A percentile compares a stretch with the other conserved stretches of the same genome.
These are phyloP conservation scores for Penicillium sp. DNA, from an alignment of 2,329 filamentous ascomycete genomes.

Conservation along the genomic window DNA sequence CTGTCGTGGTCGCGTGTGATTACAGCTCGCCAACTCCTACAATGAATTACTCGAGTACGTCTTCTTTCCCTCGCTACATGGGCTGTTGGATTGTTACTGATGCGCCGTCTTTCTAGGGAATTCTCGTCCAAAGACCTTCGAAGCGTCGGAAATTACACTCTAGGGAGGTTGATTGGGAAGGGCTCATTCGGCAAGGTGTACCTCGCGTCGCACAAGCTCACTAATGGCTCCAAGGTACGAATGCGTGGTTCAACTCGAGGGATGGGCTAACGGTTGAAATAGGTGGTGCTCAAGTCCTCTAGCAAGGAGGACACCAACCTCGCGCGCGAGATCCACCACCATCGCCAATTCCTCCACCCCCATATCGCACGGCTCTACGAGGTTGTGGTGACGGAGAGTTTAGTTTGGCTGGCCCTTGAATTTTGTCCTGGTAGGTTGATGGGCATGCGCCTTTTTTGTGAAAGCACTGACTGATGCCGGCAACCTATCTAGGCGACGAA, in stretches of 20 bases:
- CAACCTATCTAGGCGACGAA: constrained; percentile 69
- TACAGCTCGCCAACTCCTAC: constrained; percentile 92
- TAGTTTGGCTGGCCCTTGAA: constrained; percentile 96
- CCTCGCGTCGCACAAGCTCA: constrained; percentile 91
- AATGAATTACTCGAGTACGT: constrained; percentile 90
- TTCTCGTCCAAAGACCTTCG: constrained; percentile 89
- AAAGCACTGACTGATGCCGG: constrained; percentile 2
- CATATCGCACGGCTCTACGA: constrained; percentile 97
- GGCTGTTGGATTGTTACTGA: constrained; percentile 9
- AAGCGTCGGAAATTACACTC: constrained; percentile 89
- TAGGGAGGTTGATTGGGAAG: constrained; percentile 91
- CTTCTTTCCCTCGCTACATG: neutral
- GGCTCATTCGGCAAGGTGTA: constrained; percentile 99
- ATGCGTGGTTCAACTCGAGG: neutral
- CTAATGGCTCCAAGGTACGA: constrained; percentile 89
- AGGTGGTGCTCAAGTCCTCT: constrained; percentile 98
- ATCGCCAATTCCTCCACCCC: constrained; percentile 94
- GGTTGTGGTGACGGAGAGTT: constrained; percentile 89
- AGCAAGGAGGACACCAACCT: constrained; percentile 95
- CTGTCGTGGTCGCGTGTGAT: constrained; percentile 2
- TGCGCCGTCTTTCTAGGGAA: constrained; percentile 60
- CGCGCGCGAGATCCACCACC: constrained; percentile 95
- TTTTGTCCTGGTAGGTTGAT: constrained; percentile 75
- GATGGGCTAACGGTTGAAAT: constrained; percentile 10
- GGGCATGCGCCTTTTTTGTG: neutral